phyloP scores from a whole-genome alignment of 2,329 filamentous ascomycete genomes.

The Neofusicoccum parvum region DNA sequence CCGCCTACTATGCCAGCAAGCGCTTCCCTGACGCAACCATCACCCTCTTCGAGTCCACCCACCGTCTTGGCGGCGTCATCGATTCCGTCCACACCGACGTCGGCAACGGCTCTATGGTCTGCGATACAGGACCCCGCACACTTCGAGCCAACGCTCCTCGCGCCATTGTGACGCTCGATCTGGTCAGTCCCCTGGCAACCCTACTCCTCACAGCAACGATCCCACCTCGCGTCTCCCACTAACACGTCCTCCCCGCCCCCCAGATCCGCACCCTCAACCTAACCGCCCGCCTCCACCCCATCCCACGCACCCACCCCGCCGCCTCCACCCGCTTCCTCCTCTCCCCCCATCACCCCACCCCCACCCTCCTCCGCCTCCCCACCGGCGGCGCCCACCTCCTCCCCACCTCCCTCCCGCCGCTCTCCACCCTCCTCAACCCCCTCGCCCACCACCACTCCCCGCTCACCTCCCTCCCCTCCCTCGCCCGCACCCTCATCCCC shows the following conservation, averaged over 20 bases:
- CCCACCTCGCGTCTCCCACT: too few relatives aligned
- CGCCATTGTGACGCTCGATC: conserved; percentile 5
- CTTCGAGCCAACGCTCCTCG: conserved; percentile 5
- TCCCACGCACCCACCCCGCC: background rate
- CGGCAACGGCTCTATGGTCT: background rate
- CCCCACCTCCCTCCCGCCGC: background rate
- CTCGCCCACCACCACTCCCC: too few relatives aligned
- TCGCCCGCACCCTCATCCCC: background rate
- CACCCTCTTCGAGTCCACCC: background rate
- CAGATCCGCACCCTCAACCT: background rate
- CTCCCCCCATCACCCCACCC: background rate
- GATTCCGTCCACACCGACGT: background rate
- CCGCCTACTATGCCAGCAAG: background rate
- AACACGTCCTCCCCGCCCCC: too few relatives aligned
- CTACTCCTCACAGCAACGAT: too few relatives aligned
- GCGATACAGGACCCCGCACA: background rate
- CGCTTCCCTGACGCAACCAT: conserved; percentile 3
- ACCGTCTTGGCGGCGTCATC: conserved; percentile 9
- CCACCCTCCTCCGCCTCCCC: background rate
- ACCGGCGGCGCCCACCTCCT: background rate
- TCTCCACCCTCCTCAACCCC: background rate
- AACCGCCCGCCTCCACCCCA: background rate
- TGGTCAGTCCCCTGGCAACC: background rate
- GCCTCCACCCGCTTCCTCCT: conserved; percentile 6
- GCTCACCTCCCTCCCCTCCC: background rate